Percentiles rank a stretch among this genome's conserved stretches.
Conservation (phyloP, 163 green algal species). For the Volvox carteri region DNA sequence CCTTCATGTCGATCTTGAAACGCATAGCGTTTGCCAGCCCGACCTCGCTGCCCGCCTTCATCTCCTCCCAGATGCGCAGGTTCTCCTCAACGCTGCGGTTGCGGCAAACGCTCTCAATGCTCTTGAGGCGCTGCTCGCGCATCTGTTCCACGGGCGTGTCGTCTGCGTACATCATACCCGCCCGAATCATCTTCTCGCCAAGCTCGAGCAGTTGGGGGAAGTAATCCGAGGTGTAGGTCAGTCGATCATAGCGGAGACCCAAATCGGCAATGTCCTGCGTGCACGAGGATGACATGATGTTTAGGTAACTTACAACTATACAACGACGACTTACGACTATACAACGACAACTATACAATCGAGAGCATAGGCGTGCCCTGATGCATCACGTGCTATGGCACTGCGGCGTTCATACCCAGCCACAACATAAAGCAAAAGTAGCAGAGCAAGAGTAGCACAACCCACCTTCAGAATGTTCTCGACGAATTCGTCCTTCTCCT, state of each 20-base stretch:
- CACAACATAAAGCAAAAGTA: no score
- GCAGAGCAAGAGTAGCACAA: no score
- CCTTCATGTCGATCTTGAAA: constrained; percentile 94
- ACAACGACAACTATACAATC: no score
- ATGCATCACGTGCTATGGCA: no score
- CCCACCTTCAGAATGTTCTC: constrained; percentile 94
- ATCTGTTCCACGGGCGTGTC: constrained; percentile 92
- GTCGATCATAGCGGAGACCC: constrained; percentile 83
- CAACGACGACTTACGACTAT: no score
- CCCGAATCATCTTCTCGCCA: constrained; percentile 90
- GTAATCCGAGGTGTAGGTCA: constrained; percentile 98
- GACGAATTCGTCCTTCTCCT: constrained; percentile 99
- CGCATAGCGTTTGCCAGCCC: constrained; percentile 85
- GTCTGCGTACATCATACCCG: constrained; percentile 95
- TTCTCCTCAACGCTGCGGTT: constrained; percentile 87
- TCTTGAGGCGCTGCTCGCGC: constrained; percentile 88
- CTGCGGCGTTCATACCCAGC: no score
- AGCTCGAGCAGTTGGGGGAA: constrained; percentile 91
- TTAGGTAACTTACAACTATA: no score
- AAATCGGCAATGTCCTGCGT: constrained; percentile 85
- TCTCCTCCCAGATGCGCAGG: constrained; percentile 89
- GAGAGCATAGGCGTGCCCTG: no score
- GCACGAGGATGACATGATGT: neutral
- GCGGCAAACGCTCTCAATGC: constrained; percentile 84
- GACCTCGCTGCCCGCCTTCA: constrained; percentile 84